These are phyloP conservation scores for Mycena epipterygia DNA, from an alignment of 768 basidiomycete genomes.

Conservation along the genomic window DNA sequence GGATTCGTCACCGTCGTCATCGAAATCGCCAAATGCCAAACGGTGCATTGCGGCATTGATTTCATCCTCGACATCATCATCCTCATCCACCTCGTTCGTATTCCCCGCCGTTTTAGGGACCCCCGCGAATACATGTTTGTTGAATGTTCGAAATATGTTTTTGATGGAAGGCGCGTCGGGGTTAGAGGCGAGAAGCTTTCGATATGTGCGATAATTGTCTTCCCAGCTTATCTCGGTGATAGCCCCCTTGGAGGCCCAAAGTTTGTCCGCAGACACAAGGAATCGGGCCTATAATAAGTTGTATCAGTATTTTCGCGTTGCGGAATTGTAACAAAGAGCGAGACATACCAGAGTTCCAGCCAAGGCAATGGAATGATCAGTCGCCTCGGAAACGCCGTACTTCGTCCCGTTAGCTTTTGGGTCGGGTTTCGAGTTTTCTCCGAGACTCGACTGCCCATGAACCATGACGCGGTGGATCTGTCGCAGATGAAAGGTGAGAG, in stretches of 20 bases:
- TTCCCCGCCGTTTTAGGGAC: neutral
- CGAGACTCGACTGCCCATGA: slow-evolving; percentile 5
- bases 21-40: neutral
- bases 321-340: neutral
- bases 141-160: neutral
- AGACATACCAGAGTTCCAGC: neutral
- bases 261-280: neutral
- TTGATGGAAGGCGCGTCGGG: neutral
- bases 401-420: neutral
- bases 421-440: neutral
- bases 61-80: neutral
- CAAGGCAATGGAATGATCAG: neutral
- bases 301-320: neutral
- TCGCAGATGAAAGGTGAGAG: neutral
- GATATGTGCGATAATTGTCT: neutral
- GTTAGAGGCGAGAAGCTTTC: slow-evolving; percentile 1
- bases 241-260: neutral
- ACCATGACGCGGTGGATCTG: slow-evolving; percentile 3
- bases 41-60: neutral
- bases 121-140: neutral
- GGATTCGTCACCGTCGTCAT: neutral
- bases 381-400: neutral
- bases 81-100: neutral
- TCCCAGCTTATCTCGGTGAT: neutral
- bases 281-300: slow-evolving; percentile 2